A percentile compares a stretch with the other conserved stretches of the same genome.
Evolutionary conservation across 2,329 filamentous ascomycete genomes (phyloP).

Genomic region (Phoma sp.): DNA sequence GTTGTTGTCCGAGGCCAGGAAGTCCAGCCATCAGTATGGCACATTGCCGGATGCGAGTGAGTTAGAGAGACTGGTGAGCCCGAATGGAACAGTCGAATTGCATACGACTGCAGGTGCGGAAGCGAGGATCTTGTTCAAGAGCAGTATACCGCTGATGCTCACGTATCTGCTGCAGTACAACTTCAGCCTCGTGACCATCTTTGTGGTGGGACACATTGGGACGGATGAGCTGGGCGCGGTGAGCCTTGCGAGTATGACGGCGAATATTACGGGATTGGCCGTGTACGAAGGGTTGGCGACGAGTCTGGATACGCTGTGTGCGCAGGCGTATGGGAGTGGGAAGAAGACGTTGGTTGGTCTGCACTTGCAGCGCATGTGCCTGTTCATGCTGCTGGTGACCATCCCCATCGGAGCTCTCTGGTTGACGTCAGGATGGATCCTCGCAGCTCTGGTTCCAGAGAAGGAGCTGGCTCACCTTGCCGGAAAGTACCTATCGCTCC

Average conservation of each 20-base stretch:
- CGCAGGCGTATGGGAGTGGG: slow-evolving; percentile 61
- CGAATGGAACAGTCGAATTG: slow-evolving; percentile 30
- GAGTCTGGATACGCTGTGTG: slow-evolving; percentile 60
- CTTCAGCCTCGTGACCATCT: slow-evolving; percentile 60
- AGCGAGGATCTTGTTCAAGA: slow-evolving; percentile 48
- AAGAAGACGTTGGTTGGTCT: slow-evolving; percentile 58
- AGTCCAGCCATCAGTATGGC: slow-evolving; percentile 35
- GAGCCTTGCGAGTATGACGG: slow-evolving; percentile 60
- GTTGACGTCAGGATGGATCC: slow-evolving; percentile 57
- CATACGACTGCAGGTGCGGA: slow-evolving; percentile 37
- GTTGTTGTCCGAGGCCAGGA: slow-evolving; percentile 31
- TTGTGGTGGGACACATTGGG: slow-evolving; percentile 61
- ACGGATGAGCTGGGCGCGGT: slow-evolving; percentile 62
- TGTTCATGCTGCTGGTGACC: slow-evolving; percentile 57
- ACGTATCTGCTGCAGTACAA: slow-evolving; percentile 64
- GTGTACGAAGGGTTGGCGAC: slow-evolving; percentile 62
- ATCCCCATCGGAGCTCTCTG: slow-evolving; percentile 60
- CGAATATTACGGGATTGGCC: slow-evolving; percentile 62
- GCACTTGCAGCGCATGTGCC: slow-evolving; percentile 61
- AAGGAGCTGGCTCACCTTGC: slow-evolving; percentile 58
- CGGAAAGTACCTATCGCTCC: slow-evolving; percentile 58
- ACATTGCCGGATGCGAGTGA: slow-evolving; percentile 36
- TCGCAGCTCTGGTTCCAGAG: slow-evolving; percentile 58
- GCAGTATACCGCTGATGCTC: slow-evolving; percentile 59
- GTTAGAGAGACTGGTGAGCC: slow-evolving; percentile 35